Base-by-base conservation (phyloP, 169 alveolate species). In the Eimeria praecox region DNA sequence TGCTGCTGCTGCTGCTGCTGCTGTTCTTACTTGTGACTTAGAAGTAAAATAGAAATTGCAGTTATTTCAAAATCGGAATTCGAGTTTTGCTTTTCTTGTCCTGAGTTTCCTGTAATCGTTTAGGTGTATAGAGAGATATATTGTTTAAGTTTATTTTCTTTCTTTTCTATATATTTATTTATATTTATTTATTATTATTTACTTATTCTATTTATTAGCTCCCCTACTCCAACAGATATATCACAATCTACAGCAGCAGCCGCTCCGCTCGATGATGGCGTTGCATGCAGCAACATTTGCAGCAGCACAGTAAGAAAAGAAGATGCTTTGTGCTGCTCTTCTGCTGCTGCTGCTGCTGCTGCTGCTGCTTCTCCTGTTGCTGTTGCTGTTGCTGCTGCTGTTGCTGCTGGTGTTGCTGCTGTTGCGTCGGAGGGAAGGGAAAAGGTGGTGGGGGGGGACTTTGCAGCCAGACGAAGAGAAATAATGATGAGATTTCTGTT, bases 311-410 rank as follows among this genome's bases (percentile, higher is more conserved):
- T 2, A 5, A 40, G 33, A 73, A 73, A 73, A 0, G 83, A 0
- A 4, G 18, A 10, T 71, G n/a, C n/a, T 71, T 38, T 10, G 46
- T 40, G n/a, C n/a, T n/a, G n/a, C n/a, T n/a, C n/a, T 33, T 33
- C 83, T 73, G 83, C 52, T 73, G 83, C 49, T 8, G 22, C 6
- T 62, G 73, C 6, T 4, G 73, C 22, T 62, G 6, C n/a, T 62
- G n/a, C n/a, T n/a, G n/a, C n/a, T n/a, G n/a, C n/a, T n/a, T n/a
- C n/a, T n/a, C n/a, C n/a, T n/a, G n/a, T 27, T 62, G 73, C 73
- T 62, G 73, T 30, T 62, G 73, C 73, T 62, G 73, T 30, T 62
- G 73, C 73, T 62, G 73, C 73, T 62, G 73, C 73, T 62, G 73
- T 30, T 16, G 73, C 38, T 5, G 73, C 73, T 5, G 73, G 33